These are phyloP conservation scores for Aspergillus carbonarius DNA, from an alignment of 2,329 filamentous ascomycete genomes.

Conservation along the genomic window DNA sequence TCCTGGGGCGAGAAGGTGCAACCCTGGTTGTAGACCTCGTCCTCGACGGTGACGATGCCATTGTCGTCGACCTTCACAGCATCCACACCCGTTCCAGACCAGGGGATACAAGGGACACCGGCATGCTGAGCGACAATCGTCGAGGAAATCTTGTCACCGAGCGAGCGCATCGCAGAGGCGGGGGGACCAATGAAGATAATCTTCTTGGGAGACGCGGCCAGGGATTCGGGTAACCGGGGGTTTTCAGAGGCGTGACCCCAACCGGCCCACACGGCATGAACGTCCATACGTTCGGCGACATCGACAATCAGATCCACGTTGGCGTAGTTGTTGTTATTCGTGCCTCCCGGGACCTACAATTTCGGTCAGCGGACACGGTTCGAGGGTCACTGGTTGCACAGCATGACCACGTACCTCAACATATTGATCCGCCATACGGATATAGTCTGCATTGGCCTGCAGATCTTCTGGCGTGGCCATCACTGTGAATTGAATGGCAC, in stretches of 20 bases:
- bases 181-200: slow-evolving; percentile 99
- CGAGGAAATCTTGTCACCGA: slow-evolving; percentile 99
- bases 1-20: slow-evolving; percentile 89
- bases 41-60: slow-evolving; percentile 88
- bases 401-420: slow-evolving; percentile 65
- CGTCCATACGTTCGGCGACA: slow-evolving; percentile 96
- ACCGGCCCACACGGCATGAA: slow-evolving; percentile 98
- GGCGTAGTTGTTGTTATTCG: slow-evolving; percentile 99
- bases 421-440: slow-evolving; percentile 99
- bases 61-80: slow-evolving; percentile 73
- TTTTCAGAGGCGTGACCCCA: slow-evolving; percentile 99
- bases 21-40: slow-evolving; percentile 82
- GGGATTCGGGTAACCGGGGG: slow-evolving; percentile 91
- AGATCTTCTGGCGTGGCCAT: slow-evolving; percentile 99
- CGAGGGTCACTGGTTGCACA: background rate
- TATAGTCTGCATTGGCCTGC: slow-evolving; percentile 97
- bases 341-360: slow-evolving; percentile 80
- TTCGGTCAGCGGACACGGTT: background rate
- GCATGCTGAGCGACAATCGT: slow-evolving; percentile 99
- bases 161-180: slow-evolving; percentile 95
- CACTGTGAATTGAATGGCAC: slow-evolving; percentile 97
- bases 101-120: slow-evolving; percentile 95
- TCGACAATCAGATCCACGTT: slow-evolving; percentile 99
- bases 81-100: slow-evolving; percentile 92
- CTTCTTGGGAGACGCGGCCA: slow-evolving; percentile 95